Percentiles rank a stretch among this genome's conserved stretches.
phyloP scores from a whole-genome alignment of 2,329 filamentous ascomycete genomes.

The Xylaria hypoxylon region DNA sequence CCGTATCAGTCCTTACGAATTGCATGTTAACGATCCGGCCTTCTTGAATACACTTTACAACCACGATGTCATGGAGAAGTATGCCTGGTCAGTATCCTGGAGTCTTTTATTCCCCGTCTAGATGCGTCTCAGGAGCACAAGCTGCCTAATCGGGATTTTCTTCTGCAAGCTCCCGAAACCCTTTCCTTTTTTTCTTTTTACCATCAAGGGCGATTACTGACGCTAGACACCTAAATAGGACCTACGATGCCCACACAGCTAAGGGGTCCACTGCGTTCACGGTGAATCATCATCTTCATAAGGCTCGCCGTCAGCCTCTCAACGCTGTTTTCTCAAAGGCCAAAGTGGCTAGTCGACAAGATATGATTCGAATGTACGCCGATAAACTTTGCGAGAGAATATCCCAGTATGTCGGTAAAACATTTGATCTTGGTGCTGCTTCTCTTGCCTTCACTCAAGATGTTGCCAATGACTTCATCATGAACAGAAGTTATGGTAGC shows the following conservation, averaged over 20 bases:
- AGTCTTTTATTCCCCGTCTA: too few species aligned
- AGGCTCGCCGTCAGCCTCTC: constrained; percentile 16
- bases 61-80: constrained; percentile 31
- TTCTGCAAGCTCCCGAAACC: too few species aligned
- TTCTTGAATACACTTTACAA: constrained; percentile 33
- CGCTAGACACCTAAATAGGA: too few species aligned
- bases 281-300: constrained; percentile 23
- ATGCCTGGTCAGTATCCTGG: too few species aligned
- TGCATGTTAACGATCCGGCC: constrained; percentile 32
- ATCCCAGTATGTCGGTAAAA: neutral
- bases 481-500: constrained; percentile 20
- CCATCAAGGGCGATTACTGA: too few species aligned
- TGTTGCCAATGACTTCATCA: constrained; percentile 20
- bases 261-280: constrained; percentile 17
- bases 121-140: too few species aligned
- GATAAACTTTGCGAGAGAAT: constrained; percentile 18
- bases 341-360: constrained; percentile 8
- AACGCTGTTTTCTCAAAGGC: constrained; percentile 5
- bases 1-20: constrained; percentile 36
- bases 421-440: constrained; percentile 27
- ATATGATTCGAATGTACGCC: constrained; percentile 12
- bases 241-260: constrained; percentile 30
- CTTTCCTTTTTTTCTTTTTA: too few species aligned
- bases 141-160: too few species aligned
- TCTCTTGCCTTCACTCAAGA: constrained; percentile 30